Base-by-base conservation (phyloP, 345 rosid species). In the Pistacia atlantica region DNA sequence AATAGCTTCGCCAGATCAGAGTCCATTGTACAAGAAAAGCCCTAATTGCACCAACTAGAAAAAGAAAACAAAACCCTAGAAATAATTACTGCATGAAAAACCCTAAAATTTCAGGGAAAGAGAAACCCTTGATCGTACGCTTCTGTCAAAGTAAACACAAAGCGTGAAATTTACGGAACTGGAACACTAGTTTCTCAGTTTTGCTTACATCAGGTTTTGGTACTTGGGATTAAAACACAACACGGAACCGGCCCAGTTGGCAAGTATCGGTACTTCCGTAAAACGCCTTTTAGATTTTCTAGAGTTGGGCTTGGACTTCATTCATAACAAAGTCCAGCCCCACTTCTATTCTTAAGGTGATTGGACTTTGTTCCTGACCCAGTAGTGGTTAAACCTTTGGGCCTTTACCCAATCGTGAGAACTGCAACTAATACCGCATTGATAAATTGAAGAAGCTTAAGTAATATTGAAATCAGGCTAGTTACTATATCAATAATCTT, bases 1-100 rank as follows among this genome's bases (percentile, higher is more conserved):
- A 89, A 93, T 56, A 95, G 71, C 90, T 95, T 93, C 79, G 73
- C 68, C 1, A 77, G 79, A 22, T 90, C 96, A 8, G 69, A 35
- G 6, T 90, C 92, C 97, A 91, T 92, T 20, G 31, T 80, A 35
- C 4, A n/a, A 58, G 10, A 46, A 22, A 81, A 80, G 76, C 38
- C 84, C 84, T 73, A 80, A 72, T 69, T 33, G 55, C 66, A 5
- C 52, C 67, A 46, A 84, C 79, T 66, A 38, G 33, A 46, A 16
- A 61, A 66, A 69, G 12, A 49, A 42, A 42, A 42, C 46, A 11
- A 67, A 69, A 75, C 7, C 73, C 80, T 57, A 58, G 71, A 81
- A 69, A 31, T 42, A 42, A 42, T 42, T 42, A 42, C 8, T 5
- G 46, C 46, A 42, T 42, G 8, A 42, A 11, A 67, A 69, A 75